Percentiles rank a stretch among this genome's conserved stretches.
These are phyloP conservation scores for Globisporangium cederbergense DNA, from an alignment of 352 stramenopile species.

Conservation along the genomic window DNA sequence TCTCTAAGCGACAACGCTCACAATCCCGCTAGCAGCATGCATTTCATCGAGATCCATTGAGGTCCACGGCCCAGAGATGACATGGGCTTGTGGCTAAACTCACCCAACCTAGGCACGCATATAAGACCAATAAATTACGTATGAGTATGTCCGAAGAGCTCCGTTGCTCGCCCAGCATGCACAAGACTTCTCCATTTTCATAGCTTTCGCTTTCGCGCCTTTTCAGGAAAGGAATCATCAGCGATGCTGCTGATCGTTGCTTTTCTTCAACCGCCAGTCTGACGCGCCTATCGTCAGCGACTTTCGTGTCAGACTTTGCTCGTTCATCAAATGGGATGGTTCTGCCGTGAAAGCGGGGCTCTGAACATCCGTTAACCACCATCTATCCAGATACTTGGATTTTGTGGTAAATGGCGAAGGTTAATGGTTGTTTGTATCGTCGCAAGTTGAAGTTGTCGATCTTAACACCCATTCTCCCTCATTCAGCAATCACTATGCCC, in stretches of 20 bases:
- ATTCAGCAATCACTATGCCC: background rate
- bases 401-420: background rate
- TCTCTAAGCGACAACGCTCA: slow-evolving; percentile 21
- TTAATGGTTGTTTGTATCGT: background rate
- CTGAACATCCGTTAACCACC: slow-evolving; percentile 20
- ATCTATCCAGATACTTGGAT: background rate
- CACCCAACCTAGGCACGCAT: background rate
- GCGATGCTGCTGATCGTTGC: too few species aligned
- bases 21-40: background rate
- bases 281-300: slow-evolving; percentile 2
- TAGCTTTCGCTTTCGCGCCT: background rate
- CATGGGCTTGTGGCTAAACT: background rate
- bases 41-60: too few species aligned
- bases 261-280: background rate
- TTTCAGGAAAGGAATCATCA: background rate
- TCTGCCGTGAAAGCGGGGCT: slow-evolving; percentile 1
- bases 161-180: background rate
- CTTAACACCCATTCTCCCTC: slow-evolving; percentile 9
- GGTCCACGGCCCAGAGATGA: background rate
- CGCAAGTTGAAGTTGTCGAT: slow-evolving; percentile 18
- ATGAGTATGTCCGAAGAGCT: background rate
- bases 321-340: background rate
- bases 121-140: slow-evolving; percentile 4
- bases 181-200: background rate
- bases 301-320: background rate